phyloP scores from a whole-genome alignment of 2,329 filamentous ascomycete genomes.

The Penicillium glabrum region DNA sequence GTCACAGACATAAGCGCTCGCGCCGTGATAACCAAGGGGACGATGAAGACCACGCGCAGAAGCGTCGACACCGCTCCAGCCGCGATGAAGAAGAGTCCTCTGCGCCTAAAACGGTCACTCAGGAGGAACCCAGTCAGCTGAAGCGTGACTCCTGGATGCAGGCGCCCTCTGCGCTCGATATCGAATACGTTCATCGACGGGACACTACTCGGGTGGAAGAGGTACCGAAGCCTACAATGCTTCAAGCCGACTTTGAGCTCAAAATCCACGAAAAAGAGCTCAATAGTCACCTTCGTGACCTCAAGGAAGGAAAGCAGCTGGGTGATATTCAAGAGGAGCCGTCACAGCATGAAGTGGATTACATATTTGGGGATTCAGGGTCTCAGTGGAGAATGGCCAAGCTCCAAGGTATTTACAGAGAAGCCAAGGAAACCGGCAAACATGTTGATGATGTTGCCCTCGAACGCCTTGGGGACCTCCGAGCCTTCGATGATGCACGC shows the following conservation, averaged over 20 bases:
- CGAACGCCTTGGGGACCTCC: constrained; percentile 76
- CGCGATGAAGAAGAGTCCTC: constrained; percentile 47
- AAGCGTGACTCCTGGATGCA: constrained; percentile 94
- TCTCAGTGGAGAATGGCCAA: constrained; percentile 97
- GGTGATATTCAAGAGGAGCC: constrained; percentile 56
- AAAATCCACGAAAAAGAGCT: constrained; percentile 78
- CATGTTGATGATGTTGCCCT: constrained; percentile 77
- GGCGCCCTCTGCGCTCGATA: constrained; percentile 73
- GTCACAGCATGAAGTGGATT: constrained; percentile 65
- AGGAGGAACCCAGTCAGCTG: constrained; percentile 48
- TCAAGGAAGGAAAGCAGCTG: constrained; percentile 58
- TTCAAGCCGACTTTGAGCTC: constrained; percentile 62
- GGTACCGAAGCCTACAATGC: constrained; percentile 39
- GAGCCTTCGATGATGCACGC: constrained; percentile 85
- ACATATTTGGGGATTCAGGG: constrained; percentile 84
- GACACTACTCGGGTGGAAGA: constrained; percentile 57
- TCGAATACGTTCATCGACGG: constrained; percentile 72
- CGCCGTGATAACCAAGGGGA: constrained; percentile 55
- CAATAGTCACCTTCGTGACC: constrained; percentile 67
- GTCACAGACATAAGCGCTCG: constrained; percentile 65
- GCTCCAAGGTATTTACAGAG: constrained; percentile 78
- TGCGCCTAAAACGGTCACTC: constrained; percentile 26
- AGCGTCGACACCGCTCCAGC: constrained; percentile 44
- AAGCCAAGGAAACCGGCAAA: constrained; percentile 71
- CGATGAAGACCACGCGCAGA: constrained; percentile 48